Base-by-base conservation (phyloP, 2,329 filamentous ascomycete species). In the Cladosporium sp. region DNA sequence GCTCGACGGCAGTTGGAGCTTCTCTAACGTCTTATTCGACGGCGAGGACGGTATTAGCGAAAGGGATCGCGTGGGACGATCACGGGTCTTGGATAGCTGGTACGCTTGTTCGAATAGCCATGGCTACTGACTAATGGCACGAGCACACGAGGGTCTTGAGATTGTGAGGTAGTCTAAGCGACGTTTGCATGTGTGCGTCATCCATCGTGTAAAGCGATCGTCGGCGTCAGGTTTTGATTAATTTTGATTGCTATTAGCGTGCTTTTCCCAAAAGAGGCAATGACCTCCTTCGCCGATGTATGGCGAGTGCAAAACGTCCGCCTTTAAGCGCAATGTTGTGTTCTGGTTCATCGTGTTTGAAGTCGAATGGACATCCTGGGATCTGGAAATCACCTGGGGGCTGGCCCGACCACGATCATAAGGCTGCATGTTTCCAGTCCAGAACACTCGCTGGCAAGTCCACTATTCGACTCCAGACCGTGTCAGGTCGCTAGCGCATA, bases 221-320 rank as follows among this genome's bases (percentile, higher is more conserved):
- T 23, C n/a, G 52, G 52, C 52, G 33, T 55, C 52, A 55, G 52
- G 31, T 55, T 55, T 31, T 21, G 33, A 55, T 55, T 55, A 55
- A 33, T 55, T 53, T 28, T 53, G 23, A 53, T 28, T 53, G 16
- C 5, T 33, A 18, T 31, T 31, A 55, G 28, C 18, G 18, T 31
- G 33, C 26, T 21, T 29, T 29, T 55, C 5, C 28, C 28, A 21
- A n/a, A 46, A 46, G n/a, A 46, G 40, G 40, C 40, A 46, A 46
- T 21, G 40, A 21, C 40, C 40, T 46, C 40, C 40, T 46, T 46
- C n/a, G n/a, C n/a, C 21, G n/a, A 3, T 46, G 6, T 46, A 12
- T 46, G n/a, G 40, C 14, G 8, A 10, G 40, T 21, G 18, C n/a
- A 21, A 21, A 46, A 2, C 23, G 40, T 46, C 40, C n/a, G 40